Percentiles rank a stretch among this genome's conserved stretches.
These are phyloP conservation scores for Fremontodendron californicum DNA, from an alignment of 345 rosid genomes.

Conservation along the genomic window DNA sequence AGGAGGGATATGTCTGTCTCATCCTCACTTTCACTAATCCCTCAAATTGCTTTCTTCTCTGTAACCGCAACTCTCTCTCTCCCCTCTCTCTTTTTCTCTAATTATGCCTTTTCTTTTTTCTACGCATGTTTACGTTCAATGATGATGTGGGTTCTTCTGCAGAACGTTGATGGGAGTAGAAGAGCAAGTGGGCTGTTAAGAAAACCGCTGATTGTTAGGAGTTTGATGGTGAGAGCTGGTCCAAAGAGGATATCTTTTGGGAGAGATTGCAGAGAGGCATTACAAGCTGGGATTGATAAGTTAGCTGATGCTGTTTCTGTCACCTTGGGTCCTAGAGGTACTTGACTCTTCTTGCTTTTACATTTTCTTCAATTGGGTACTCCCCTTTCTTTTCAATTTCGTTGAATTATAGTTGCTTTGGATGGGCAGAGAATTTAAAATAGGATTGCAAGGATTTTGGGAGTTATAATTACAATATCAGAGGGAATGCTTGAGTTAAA, in stretches of 20 bases:
- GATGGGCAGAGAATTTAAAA: neutral
- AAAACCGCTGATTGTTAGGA: conserved; percentile 26
- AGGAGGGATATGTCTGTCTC: neutral
- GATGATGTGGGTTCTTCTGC: conserved; percentile 21
- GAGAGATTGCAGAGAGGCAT: conserved; percentile 60
- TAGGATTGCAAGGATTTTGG: neutral
- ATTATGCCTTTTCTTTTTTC: neutral
- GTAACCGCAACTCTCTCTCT: neutral
- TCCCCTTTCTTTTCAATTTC: neutral
- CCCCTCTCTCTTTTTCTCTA: neutral
- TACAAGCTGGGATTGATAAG: conserved; percentile 83
- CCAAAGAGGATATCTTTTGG: conserved; percentile 68
- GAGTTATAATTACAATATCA: neutral
- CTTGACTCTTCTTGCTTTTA: conserved; percentile 1
- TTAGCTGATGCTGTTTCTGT: conserved; percentile 85
- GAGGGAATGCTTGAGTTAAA: neutral
- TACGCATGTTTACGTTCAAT: neutral
- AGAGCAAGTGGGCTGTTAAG: conserved; percentile 24
- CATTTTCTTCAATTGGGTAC: neutral
- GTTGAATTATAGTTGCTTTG: neutral
- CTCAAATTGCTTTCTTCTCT: conserved; percentile 7
- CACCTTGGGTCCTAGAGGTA: conserved; percentile 82
- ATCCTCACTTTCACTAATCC: conserved; percentile 3
- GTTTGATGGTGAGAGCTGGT: conserved; percentile 56
- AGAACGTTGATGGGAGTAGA: conserved; percentile 31